Base-by-base conservation (phyloP, 2,329 filamentous ascomycete genomes). In the Aspergillus brasiliensis region DNA sequence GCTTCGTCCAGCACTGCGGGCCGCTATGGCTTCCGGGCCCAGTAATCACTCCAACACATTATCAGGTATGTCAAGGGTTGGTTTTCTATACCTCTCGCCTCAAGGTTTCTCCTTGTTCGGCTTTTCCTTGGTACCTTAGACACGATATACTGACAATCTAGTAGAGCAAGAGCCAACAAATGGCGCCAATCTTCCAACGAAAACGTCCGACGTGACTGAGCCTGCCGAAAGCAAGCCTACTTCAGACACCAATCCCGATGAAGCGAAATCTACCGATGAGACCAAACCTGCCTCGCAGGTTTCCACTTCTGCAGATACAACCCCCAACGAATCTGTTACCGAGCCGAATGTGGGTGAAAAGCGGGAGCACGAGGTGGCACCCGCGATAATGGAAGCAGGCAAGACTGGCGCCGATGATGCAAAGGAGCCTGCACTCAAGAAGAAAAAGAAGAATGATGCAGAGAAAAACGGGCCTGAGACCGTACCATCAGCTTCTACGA, bases 401-500 rank as follows among this genome's bases (percentile, higher is more conserved):
- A 63, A 69, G 8, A 28, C 63, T 53, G 56, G 19, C 34, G 19
- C 56, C 8, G 64, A 64, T 42, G 47, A 65, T 31, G 28, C 62
- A 2, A 62, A 62, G 5, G 70, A 71, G 49, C 69, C 71, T 13
- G 61, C 67, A 7, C 40, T 60, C n/a, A 78, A 78, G 62, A 77
- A 76, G 60, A 72, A 71, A 53, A 78, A 75, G 53, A 78, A 75
- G 62, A 70, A 66, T 11, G 66, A 67, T 28, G 47, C 51, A 4
- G 56, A 65, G 38, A 8, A 57, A 15, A 17, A 49, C 21, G 49
- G 60, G 49, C 51, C 56, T 10, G 54, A 59, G 11, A 68, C 69
- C 56, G 65, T 66, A 27, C 56, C 47, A 19, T 57, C 42, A 19
- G 51, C 58, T 38, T 2, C 58, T 17, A 21, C 59, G n/a, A 49